Conservation (phyloP, 1,284 basidiomycete species). For the Ustilago lituana region DNA sequence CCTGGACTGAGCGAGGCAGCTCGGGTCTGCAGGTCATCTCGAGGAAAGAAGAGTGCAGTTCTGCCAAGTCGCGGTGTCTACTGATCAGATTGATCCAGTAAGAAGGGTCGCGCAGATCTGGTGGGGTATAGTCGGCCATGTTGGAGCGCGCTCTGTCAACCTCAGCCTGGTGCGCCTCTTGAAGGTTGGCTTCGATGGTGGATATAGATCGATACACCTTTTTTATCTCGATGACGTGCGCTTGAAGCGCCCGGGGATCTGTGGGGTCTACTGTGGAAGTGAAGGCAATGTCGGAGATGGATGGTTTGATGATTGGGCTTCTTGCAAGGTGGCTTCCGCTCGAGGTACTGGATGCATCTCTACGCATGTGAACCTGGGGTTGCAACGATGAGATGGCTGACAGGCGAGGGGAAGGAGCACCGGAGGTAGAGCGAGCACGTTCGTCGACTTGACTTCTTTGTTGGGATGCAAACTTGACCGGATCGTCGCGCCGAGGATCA, state of each 20-base stretch:
- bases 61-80: slow-evolving; percentile 76
- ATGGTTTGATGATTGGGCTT: slow-evolving; percentile 31
- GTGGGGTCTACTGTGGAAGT: slow-evolving; percentile 17
- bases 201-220: slow-evolving; percentile 80
- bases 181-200: slow-evolving; percentile 77
- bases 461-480: slow-evolving; percentile 70
- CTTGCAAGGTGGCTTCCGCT: slow-evolving; percentile 17
- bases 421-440: slow-evolving; percentile 11
- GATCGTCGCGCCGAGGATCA: slow-evolving; percentile 84
- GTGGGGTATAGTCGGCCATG: slow-evolving; percentile 31
- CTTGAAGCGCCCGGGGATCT: slow-evolving; percentile 29
- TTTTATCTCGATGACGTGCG: slow-evolving; percentile 78
- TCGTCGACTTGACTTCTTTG: slow-evolving; percentile 34
- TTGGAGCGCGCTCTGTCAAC: slow-evolving; percentile 12
- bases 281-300: slow-evolving; percentile 23
- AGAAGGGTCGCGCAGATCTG: slow-evolving; percentile 36
- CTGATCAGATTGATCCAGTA: slow-evolving; percentile 51
- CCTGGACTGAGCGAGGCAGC: slow-evolving; percentile 84
- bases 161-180: slow-evolving; percentile 68
- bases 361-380: slow-evolving; percentile 34
- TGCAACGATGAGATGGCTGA: slow-evolving; percentile 9
- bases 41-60: slow-evolving; percentile 86
- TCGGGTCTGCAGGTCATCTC: slow-evolving; percentile 84
- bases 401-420: slow-evolving; percentile 19
- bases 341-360: slow-evolving; percentile 24